These are phyloP conservation scores for Crotalaria pallida DNA, from an alignment of 306 rosid genomes.

Conservation along the genomic window DNA sequence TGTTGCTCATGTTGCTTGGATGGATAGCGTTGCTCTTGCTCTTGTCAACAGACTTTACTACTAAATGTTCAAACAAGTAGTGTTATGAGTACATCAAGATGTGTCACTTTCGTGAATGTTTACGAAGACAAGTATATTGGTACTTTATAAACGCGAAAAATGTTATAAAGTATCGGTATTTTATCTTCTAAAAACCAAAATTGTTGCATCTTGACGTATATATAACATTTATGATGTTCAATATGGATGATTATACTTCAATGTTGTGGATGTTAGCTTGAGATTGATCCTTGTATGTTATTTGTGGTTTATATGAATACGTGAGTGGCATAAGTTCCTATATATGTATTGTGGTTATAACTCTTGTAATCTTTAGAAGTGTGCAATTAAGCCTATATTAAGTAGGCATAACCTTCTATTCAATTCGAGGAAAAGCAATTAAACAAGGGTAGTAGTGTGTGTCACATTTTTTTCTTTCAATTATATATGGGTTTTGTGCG, in stretches of 20 bases:
- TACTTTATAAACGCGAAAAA: no score
- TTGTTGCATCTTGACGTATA: no score
- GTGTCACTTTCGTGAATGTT: no score
- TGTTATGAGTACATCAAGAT: no score
- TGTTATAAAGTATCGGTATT: no score
- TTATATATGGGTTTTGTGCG: no score
- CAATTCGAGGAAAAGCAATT: background rate
- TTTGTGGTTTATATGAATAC: background rate
- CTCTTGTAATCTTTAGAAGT: background rate
- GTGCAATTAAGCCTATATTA: background rate
- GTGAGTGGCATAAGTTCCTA: background rate
- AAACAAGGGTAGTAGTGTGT: background rate
- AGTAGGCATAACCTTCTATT: background rate
- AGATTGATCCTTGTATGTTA: slow-evolving; percentile 9
- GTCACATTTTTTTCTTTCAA: no score
- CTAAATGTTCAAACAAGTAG: background rate
- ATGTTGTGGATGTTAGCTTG: background rate
- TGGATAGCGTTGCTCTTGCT: slow-evolving; percentile 30
- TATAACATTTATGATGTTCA: no score
- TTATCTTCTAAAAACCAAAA: no score
- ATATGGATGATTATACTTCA: no score
- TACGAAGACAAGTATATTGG: no score
- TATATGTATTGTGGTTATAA: no score
- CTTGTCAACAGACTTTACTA: slow-evolving; percentile 15
- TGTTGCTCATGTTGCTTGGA: background rate